Conservation (phyloP, 805 yeast genomes). For the Kuraishia ogatae region DNA sequence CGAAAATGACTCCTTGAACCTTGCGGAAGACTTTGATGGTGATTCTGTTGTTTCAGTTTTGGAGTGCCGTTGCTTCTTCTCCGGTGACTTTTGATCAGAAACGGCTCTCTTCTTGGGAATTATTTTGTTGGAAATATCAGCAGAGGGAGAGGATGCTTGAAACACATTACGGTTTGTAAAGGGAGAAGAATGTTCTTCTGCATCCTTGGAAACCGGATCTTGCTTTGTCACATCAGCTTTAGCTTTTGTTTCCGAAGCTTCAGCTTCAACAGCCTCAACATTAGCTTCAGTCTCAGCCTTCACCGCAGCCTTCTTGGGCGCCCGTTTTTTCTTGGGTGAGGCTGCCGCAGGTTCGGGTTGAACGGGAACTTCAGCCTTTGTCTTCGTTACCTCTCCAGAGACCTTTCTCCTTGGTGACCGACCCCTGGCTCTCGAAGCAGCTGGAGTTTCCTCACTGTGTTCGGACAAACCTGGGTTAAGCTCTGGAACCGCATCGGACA, state of each 20-base stretch:
- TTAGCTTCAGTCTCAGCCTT: conserved; percentile 2
- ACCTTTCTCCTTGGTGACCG: background rate
- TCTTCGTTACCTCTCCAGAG: background rate
- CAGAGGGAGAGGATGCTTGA: conserved; percentile 25
- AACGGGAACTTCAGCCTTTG: background rate
- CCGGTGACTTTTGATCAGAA: background rate
- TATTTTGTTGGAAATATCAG: conserved; percentile 12
- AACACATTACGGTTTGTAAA: conserved; percentile 27
- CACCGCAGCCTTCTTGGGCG: conserved; percentile 4
- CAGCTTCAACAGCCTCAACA: background rate
- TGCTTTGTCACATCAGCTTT: conserved; percentile 4
- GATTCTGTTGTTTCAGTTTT: conserved; percentile 2
- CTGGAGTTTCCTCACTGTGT: background rate
- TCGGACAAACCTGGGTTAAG: background rate
- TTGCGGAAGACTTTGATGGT: conserved; percentile 1
- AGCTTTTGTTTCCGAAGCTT: conserved; percentile 1
- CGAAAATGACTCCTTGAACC: background rate
- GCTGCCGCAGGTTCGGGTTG: background rate
- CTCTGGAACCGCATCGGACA: background rate
- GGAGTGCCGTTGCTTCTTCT: background rate
- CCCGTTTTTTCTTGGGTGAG: background rate
- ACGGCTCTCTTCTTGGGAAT: conserved; percentile 11
- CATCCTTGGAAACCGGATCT: conserved; percentile 4
- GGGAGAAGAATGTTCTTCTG: conserved; percentile 12
- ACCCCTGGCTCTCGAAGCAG: background rate